These are phyloP conservation scores for Aspergillus eucalypticola DNA, from an alignment of 2,329 filamentous ascomycete species.

Conservation along the genomic window DNA sequence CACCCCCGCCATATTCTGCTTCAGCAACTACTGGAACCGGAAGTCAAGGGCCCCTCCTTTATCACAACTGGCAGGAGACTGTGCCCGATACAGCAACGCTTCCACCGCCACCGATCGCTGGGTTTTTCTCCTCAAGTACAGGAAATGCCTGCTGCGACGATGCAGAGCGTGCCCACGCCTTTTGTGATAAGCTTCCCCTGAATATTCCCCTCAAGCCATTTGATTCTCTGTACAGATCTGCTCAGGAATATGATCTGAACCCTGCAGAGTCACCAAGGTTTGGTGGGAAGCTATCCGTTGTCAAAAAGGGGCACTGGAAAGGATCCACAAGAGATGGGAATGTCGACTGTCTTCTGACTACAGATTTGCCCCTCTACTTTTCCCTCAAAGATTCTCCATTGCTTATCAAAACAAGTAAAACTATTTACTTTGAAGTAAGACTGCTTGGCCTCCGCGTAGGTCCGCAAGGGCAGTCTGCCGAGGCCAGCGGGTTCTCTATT, in stretches of 20 bases:
- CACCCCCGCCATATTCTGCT: not conserved
- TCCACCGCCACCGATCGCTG: constrained; percentile 59
- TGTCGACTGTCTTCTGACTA: constrained; percentile 55
- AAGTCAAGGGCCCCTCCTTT: constrained; percentile 51
- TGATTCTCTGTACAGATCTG: constrained; percentile 43
- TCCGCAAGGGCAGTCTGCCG: constrained; percentile 30
- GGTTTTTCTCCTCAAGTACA: constrained; percentile 55
- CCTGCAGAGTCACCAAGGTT: constrained; percentile 47
- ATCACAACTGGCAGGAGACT: constrained; percentile 62
- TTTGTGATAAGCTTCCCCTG: constrained; percentile 55
- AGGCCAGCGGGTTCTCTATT: constrained; percentile 58
- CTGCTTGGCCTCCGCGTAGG: constrained; percentile 47
- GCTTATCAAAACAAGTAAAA: constrained; percentile 48
- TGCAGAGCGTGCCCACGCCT: constrained; percentile 57
- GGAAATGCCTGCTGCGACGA: constrained; percentile 59
- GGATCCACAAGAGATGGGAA: constrained; percentile 47
- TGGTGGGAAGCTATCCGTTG: constrained; percentile 38
- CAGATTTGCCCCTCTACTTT: constrained; percentile 59
- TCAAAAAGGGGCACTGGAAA: constrained; percentile 45
- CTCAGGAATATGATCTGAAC: constrained; percentile 48
- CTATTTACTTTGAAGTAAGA: constrained; percentile 62
- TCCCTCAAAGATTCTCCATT: constrained; percentile 53
- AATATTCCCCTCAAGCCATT: constrained; percentile 51
- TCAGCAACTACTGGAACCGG: not conserved
- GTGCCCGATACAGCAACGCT: constrained; percentile 61